Evolutionary conservation across 495 filamentous ascomycete genomes (phyloP).

Genomic region (Niebla homalea): DNA sequence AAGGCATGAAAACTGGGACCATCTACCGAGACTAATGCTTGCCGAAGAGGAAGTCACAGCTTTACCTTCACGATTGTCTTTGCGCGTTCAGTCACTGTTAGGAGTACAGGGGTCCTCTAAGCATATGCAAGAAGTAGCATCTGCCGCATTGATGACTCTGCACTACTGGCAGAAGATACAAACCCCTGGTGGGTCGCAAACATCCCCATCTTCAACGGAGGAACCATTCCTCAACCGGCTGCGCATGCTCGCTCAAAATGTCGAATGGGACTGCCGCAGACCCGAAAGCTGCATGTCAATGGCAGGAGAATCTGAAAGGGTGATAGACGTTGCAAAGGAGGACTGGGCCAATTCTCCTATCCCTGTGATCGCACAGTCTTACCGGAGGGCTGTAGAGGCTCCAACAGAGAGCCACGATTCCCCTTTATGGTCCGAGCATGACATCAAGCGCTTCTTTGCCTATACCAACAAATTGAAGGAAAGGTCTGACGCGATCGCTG

Average conservation of each 20-base stretch:
- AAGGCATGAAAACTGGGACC: background rate
- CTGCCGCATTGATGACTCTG: background rate
- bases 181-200: background rate
- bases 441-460: background rate
- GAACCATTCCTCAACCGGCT: background rate
- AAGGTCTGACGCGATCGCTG: background rate
- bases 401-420: background rate
- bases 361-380: background rate
- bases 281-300: background rate
- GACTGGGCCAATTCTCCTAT: background rate
- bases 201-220: background rate
- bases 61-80: background rate
- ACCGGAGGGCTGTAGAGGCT: background rate
- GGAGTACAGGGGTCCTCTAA: background rate
- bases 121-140: background rate
- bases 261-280: background rate
- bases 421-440: background rate
- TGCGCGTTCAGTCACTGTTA: background rate
- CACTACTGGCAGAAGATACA: background rate
- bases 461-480: background rate
- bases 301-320: background rate
- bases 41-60: background rate
- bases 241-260: background rate
- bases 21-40: background rate
- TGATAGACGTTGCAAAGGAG: background rate